These are phyloP conservation scores for Trichoderma sp. DNA, from an alignment of 2,329 filamentous ascomycete genomes.

Conservation along the genomic window DNA sequence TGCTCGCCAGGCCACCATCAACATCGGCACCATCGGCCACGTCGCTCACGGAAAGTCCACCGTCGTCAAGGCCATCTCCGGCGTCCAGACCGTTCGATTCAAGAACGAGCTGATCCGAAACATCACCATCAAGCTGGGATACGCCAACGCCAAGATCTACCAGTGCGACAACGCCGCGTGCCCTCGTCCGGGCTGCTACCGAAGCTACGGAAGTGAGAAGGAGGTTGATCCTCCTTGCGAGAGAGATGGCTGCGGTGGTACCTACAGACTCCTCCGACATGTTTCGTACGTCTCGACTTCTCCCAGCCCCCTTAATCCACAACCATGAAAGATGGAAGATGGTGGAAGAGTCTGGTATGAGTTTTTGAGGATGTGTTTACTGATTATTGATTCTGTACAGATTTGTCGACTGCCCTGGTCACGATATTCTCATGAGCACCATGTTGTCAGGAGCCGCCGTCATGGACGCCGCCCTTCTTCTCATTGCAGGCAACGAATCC, in stretches of 20 bases:
- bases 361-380: neutral
- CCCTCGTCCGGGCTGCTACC: conserved; percentile 91
- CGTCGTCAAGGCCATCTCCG: conserved; percentile 98
- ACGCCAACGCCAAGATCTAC: conserved; percentile 99
- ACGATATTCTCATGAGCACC: conserved; percentile 99
- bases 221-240: conserved; percentile 96
- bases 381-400: conserved; percentile 46
- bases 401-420: conserved; percentile 97
- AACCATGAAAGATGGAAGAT: neutral
- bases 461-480: conserved; percentile 96
- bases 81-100: conserved; percentile 97
- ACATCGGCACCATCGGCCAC: conserved; percentile 97
- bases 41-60: conserved; percentile 99
- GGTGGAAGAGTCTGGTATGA: neutral
- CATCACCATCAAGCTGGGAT: conserved; percentile 99
- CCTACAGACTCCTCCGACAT: conserved; percentile 84
- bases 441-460: conserved; percentile 99
- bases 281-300: conserved; percentile 70
- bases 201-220: conserved; percentile 98
- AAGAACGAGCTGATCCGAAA: conserved; percentile 99
- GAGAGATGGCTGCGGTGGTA: conserved; percentile 85
- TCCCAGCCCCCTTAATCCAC: neutral
- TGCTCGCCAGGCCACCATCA: conserved; percentile 95
- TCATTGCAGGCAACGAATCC: conserved; percentile 97
- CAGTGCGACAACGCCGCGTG: conserved; percentile 92